These are phyloP conservation scores for Artemisia argyi DNA, from an alignment of 129 eudicot species.

Conservation along the genomic window DNA sequence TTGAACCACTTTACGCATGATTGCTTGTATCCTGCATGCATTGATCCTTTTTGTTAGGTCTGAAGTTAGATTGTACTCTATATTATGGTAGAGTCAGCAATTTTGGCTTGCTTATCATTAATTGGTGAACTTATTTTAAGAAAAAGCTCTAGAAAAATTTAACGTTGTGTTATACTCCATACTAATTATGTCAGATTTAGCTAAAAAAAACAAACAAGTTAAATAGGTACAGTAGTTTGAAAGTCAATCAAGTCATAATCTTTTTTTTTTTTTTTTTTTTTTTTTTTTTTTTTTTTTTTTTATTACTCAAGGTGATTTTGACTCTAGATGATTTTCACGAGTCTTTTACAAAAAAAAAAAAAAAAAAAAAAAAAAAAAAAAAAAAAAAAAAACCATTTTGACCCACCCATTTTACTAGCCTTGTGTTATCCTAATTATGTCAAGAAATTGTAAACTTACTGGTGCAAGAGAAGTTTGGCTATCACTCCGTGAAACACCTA, in stretches of 20 bases:
- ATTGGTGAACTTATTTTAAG: background rate
- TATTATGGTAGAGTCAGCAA: background rate
- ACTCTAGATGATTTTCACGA: background rate
- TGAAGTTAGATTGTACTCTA: background rate
- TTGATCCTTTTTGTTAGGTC: slow-evolving; percentile 11
- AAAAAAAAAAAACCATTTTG: no score
- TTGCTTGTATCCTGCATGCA: slow-evolving; percentile 24
- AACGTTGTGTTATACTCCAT: no score
- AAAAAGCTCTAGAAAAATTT: no score
- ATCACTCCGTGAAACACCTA: background rate
- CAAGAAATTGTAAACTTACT: slow-evolving; percentile 2
- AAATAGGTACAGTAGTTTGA: background rate
- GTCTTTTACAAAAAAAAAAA: no score
- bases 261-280: no score
- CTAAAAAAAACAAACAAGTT: no score
- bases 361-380: no score
- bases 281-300: no score
- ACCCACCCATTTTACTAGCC: background rate
- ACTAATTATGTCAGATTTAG: background rate
- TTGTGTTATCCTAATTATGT: background rate
- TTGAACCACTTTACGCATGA: background rate
- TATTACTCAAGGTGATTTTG: no score
- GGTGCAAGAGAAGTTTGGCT: background rate
- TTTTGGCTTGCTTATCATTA: background rate
- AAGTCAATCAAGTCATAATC: no score